Evolutionary conservation across 306 rosid genomes (phyloP), one percentile per base, ranked within the genome.

Genomic region (Carpinus fangiana): DNA sequence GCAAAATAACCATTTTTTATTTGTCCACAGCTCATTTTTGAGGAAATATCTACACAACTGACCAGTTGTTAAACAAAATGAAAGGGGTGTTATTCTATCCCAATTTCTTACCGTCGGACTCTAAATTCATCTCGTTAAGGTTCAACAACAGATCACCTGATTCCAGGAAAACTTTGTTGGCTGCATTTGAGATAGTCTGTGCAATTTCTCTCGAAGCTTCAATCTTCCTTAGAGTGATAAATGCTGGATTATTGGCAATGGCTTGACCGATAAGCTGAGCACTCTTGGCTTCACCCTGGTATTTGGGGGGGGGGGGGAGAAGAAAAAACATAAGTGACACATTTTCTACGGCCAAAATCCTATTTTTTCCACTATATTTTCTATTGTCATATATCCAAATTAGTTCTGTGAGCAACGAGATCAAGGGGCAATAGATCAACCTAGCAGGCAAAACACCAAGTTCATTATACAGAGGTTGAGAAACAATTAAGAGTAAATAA

Each of bases 151-250:
- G 90, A 80, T 92, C 93, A 64, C 84, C 83, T 1, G 96, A 83
- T 60, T 89, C 87, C 78, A 94, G 83, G 87, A 46, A 88, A 82
- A 87, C 93, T 68, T 83, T 89, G 87, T 92, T 94, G 47, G 92
- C 81, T 56, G 93, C 81, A 60, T 79, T 76, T 55, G 98, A 75
- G 75, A 94, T 84, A 3, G 88, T 83, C 0, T 79, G 88, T 5
- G 97, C 97, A 4, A 90, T 94, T 59, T 89, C 98, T 86, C 98
- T 90, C 16, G 92, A 91, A 76, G 97, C 98, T 91, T 94, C 97
- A 45, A 94, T 92, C 87, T 89, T 92, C 91, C 97, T 89, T 20
- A 90, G 81, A 55, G 90, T 86, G 84, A 88, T 89, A 76, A 94
- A 90, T 11, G 97, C 93, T 34, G 97, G 92, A 78, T 94, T 94